These are phyloP conservation scores for Taphrina sp. DNA, from an alignment of 1,139 yeast species.

Conservation along the genomic window DNA sequence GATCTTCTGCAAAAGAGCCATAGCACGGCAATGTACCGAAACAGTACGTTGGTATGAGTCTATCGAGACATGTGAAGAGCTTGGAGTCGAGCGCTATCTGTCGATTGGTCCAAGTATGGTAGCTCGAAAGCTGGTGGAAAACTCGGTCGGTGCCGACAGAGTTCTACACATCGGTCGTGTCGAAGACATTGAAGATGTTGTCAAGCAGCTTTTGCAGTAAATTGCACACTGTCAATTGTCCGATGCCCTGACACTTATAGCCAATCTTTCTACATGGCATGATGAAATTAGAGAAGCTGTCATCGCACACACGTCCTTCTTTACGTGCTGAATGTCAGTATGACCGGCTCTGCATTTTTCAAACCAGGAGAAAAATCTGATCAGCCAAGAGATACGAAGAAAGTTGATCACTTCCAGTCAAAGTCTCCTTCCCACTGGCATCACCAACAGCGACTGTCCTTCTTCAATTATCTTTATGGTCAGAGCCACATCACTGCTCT, in stretches of 20 bases:
- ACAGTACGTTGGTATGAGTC: conserved; percentile 29
- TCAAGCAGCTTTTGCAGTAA: conserved; percentile 22
- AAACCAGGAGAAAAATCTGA: too few relatives aligned
- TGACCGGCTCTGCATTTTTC: too few relatives aligned
- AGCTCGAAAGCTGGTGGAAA: conserved; percentile 26
- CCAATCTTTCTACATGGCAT: neutral
- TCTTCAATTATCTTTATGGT: too few relatives aligned
- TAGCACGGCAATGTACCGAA: conserved; percentile 29
- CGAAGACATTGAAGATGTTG: conserved; percentile 26
- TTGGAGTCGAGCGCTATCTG: conserved; percentile 14
- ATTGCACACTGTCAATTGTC: too few relatives aligned
- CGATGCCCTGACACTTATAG: neutral
- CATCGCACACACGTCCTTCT: too few relatives aligned
- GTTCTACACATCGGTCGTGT: conserved; percentile 28
- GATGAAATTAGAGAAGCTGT: too few relatives aligned
- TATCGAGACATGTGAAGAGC: conserved; percentile 17
- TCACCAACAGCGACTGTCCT: too few relatives aligned
- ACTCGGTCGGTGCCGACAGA: conserved; percentile 19
- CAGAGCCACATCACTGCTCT: too few relatives aligned
- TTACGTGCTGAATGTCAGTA: too few relatives aligned
- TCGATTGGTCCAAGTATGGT: conserved; percentile 30
- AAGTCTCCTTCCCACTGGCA: too few relatives aligned
- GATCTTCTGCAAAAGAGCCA: conserved; percentile 16
- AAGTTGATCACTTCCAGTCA: too few relatives aligned
- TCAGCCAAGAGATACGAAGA: too few relatives aligned